phyloP scores from a whole-genome alignment of 23 red algal genomes.

The Chondrus crispus region DNA sequence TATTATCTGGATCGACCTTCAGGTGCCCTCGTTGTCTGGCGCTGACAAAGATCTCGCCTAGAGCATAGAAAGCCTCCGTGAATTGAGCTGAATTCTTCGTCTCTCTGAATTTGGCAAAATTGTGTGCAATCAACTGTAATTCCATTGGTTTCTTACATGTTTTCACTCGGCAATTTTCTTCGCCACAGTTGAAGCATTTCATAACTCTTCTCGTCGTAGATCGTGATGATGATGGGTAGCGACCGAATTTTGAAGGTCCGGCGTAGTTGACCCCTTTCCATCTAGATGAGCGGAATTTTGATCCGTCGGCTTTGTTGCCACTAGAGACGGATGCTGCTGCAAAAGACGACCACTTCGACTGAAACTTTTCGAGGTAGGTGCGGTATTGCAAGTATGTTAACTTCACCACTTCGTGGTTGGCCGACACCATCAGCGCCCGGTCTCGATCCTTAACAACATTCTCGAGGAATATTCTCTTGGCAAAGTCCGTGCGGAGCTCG shows the following conservation, averaged over 20 bases:
- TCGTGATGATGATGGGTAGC: background rate
- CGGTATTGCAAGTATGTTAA: background rate
- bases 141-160: background rate
- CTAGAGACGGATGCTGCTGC: background rate
- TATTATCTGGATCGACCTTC: too few species aligned
- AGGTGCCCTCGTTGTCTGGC: too few species aligned
- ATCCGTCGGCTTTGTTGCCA: background rate
- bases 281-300: background rate
- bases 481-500: background rate
- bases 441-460: background rate
- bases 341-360: background rate
- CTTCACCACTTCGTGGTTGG: background rate
- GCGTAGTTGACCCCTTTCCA: background rate
- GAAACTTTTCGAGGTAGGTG: background rate
- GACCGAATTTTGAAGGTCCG: background rate
- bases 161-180: background rate
- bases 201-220: background rate
- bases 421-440: background rate
- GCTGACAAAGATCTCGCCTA: background rate
- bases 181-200: constrained; percentile 5
- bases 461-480: background rate
- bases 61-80: background rate
- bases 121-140: constrained; percentile 1
- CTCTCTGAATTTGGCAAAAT: background rate
- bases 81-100: background rate